Conservation (phyloP, 495 filamentous ascomycete genomes). For the Margaritispora aquatica region DNA sequence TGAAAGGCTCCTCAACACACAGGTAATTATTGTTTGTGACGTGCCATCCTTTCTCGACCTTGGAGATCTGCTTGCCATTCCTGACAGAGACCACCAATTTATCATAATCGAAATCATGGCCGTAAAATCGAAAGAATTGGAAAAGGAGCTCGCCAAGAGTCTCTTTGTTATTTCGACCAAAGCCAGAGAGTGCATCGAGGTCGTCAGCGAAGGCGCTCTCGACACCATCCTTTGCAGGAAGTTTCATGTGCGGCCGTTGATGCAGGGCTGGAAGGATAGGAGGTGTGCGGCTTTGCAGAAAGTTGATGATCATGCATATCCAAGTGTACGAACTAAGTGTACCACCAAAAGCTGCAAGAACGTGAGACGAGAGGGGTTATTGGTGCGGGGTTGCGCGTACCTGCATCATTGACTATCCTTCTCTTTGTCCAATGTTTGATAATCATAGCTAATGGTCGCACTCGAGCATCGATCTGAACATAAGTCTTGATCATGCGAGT, state of each 20-base stretch:
- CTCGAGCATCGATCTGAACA: conserved; percentile 85
- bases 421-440: conserved; percentile 95
- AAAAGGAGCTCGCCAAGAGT: conserved; percentile 79
- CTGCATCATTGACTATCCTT: conserved; percentile 90
- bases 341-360: conserved; percentile 70
- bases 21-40: conserved; percentile 68
- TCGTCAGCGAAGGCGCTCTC: conserved; percentile 81
- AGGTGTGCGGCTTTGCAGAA: conserved; percentile 83
- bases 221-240: conserved; percentile 50
- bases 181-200: conserved; percentile 61
- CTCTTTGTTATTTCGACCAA: conserved; percentile 76
- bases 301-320: conserved; percentile 98
- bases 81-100: conserved; percentile 79
- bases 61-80: conserved; percentile 74
- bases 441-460: conserved; percentile 89
- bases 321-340: conserved; percentile 99
- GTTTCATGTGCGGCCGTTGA: conserved; percentile 60
- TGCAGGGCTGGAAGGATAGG: conserved; percentile 86
- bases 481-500: conserved; percentile 98
- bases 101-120: conserved; percentile 87
- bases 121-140: conserved; percentile 91
- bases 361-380: background rate
- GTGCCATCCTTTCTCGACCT: conserved; percentile 83
- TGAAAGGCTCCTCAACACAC: conserved; percentile 97
- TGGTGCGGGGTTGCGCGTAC: conserved; percentile 40